Evolutionary conservation across 306 rosid species (phyloP).

Genomic region (Acacia crassicarpa): DNA sequence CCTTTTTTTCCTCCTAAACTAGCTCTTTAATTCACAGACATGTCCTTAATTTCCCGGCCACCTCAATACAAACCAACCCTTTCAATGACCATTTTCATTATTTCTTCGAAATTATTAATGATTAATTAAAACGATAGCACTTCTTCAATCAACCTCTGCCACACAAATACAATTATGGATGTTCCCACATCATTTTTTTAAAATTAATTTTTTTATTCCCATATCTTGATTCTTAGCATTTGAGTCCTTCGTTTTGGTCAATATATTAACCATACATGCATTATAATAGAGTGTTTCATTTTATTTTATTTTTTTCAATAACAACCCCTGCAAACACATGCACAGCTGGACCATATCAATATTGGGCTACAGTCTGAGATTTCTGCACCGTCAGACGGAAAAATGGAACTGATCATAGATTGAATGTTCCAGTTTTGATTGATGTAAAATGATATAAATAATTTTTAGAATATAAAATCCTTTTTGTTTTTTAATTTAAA

Average conservation of each 20-base stretch:
- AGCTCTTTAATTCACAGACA: neutral
- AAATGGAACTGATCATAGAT: too few relatives aligned
- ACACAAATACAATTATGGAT: neutral
- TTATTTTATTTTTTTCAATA: too few relatives aligned
- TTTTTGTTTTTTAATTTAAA: too few relatives aligned
- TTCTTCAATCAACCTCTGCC: neutral
- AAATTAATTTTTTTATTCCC: neutral
- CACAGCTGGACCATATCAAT: too few relatives aligned
- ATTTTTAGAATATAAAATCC: too few relatives aligned
- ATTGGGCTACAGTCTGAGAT: too few relatives aligned
- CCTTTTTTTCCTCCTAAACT: neutral
- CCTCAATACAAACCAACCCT: slow-evolving; percentile 21
- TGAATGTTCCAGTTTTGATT: neutral
- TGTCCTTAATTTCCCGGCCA: slow-evolving; percentile 4
- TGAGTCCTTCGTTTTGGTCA: neutral
- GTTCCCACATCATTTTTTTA: neutral
- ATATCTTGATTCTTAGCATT: neutral
- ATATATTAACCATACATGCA: too few relatives aligned
- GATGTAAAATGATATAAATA: neutral
- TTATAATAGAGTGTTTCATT: too few relatives aligned
- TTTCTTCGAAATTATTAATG: neutral
- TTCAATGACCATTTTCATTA: neutral
- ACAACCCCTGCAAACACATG: too few relatives aligned
- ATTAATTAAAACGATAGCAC: slow-evolving; percentile 4
- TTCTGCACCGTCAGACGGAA: too few relatives aligned